Evolutionary conservation across 2,329 filamentous ascomycete genomes (phyloP).

Genomic region (Trichoderma sp.): DNA sequence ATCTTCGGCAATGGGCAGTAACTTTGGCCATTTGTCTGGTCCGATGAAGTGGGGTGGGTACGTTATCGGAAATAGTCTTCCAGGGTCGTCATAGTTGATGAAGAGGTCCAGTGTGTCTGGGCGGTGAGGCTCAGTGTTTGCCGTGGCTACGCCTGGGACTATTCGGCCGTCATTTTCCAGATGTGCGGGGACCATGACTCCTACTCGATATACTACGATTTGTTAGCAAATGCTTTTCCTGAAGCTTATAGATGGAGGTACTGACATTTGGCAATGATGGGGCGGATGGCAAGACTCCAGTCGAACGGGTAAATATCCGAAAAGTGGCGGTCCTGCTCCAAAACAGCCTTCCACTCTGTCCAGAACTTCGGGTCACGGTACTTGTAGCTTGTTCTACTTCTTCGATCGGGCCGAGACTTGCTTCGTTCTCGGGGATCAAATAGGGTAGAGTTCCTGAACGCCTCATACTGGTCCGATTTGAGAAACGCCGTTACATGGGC

Average conservation of each 20-base stretch:
- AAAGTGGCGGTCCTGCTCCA: slow-evolving; percentile 19
- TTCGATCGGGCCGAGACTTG: slow-evolving; percentile 26
- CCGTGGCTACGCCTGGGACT: slow-evolving; percentile 25
- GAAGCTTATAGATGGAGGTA: slow-evolving; percentile 9
- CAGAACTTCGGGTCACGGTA: slow-evolving; percentile 27
- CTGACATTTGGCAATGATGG: slow-evolving; percentile 26
- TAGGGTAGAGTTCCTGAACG: slow-evolving; percentile 23
- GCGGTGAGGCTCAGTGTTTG: slow-evolving; percentile 29
- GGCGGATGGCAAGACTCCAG: slow-evolving; percentile 30
- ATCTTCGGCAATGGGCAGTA: slow-evolving; percentile 23
- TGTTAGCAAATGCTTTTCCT: slow-evolving; percentile 13
- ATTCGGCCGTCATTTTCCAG: slow-evolving; percentile 24
- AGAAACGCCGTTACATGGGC: slow-evolving; percentile 24
- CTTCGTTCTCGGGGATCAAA: slow-evolving; percentile 27
- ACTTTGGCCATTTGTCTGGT: slow-evolving; percentile 26
- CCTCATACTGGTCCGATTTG: slow-evolving; percentile 21
- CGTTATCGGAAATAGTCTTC: slow-evolving; percentile 18
- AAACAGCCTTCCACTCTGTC: slow-evolving; percentile 26
- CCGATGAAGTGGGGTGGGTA: slow-evolving; percentile 21
- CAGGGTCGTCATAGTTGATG: slow-evolving; percentile 30
- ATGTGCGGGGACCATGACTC: slow-evolving; percentile 27
- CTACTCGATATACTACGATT: slow-evolving; percentile 28
- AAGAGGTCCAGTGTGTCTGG: slow-evolving; percentile 30
- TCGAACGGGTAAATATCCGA: slow-evolving; percentile 29
- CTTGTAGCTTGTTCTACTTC: slow-evolving; percentile 27